Evolutionary conservation across 441 rosid species (phyloP), one percentile per base, ranked within the genome.

Genomic region (Cnidoscolus chayamansa): DNA sequence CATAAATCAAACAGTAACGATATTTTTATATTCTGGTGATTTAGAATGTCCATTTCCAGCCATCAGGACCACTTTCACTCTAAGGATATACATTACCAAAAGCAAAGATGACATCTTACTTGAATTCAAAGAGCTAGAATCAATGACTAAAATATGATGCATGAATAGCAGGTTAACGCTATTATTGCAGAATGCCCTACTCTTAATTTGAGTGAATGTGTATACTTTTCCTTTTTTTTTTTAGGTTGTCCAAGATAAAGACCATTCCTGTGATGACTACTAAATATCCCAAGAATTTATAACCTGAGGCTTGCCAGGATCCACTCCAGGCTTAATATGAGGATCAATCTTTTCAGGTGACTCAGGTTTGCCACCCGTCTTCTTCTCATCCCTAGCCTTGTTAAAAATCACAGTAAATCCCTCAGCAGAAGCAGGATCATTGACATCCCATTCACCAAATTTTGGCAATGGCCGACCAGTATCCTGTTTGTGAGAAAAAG

Each of bases 351-450:
- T 89, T 67, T 79, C 86, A 0, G 96, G 92, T 60, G 96, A 89
- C 12, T 87, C 93, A 0, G 90, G 89, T 77, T 89, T 86, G 70
- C 92, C 94, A 70, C 96, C 98, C 0, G 96, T 25, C 25, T 25
- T 89, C 82, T 90, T 92, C 86, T 92, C 98, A 86, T 92, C 89
- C 77, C 97, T 86, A 71, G 93, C 98, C 85, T 90, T 88, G 85
- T 88, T 89, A 78, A 92, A 92, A 73, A 92, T 90, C 73, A 88
- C 96, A 25, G 98, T 92, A 79, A 90, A 92, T 70, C 98, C 98
- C 77, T 90, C 25, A 25, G 25, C 25, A 25, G 25, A 25, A 25
- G 25, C 25, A 25, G 25, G 25, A 25, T 25, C 25, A 83, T 92
- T 90, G 76, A 90, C 98, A 74, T 90, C 98, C 98, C 98, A 92